Base-by-base conservation (phyloP, 176 grass and related monocot genomes). In the Eragrostis curvula region DNA sequence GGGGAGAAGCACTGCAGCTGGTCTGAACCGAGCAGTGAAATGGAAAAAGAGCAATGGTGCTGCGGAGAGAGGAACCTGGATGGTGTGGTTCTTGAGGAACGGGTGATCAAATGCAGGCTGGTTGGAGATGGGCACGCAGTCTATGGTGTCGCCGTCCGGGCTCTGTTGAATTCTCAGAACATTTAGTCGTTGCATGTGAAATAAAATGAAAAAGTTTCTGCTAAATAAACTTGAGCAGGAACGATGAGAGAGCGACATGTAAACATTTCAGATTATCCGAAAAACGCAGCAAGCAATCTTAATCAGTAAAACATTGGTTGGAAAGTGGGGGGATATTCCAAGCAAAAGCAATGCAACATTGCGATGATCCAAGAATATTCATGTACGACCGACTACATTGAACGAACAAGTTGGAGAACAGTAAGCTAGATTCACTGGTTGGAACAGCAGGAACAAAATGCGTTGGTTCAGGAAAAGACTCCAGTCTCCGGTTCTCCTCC, bases 101-200 rank as follows among this genome's bases (percentile, higher is more conserved):
- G 91, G 91, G 53, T 93, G 91, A 62, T 93, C 91, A 20, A 93
- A 93, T 5, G 91, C 91, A 53, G 91, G 91, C 78, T 93, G 91
- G 36, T 87, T 84, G 83, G 91, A 88, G 68, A 90, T 84, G 66
- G 85, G 91, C 77, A 93, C 91, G 21, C 91, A 93, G 69, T 93
- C 91, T 82, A 93, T 88, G 24, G 77, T 85, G 79, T 93, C 91
- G 29, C 91, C 91, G 16, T 93, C 91, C n/a, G 88, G 91, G 70
- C 91, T 90, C 91, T 93, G 85, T 85, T 24, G 14, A 65, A 45
- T 75, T 27, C 9, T 55, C 58, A 66, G 9, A 72, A 32, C 4
- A 12, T 24, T 86, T 28, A 86, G 58, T 85, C 9, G n/a, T 77
- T 60, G 83, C 27, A 47, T 70, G 39, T 2, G 20, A 16, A 28